Evolutionary conservation across 2,329 filamentous ascomycete species (phyloP).

Genomic region (Epichloe coenophiala): DNA sequence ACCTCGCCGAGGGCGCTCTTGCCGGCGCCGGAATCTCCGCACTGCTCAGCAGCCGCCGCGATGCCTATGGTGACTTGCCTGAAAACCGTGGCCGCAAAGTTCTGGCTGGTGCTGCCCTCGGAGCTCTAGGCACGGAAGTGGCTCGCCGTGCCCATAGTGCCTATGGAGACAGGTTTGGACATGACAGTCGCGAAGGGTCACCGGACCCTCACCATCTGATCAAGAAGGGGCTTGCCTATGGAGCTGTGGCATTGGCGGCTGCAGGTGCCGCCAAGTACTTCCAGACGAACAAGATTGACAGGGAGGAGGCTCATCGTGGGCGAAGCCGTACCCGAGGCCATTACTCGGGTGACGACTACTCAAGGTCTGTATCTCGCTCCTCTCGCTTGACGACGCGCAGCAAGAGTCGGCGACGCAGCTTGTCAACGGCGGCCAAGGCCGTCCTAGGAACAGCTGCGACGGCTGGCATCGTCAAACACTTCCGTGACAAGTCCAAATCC

Average conservation of each 20-base stretch:
- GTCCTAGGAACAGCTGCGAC: conserved; percentile 44
- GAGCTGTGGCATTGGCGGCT: conserved; percentile 48
- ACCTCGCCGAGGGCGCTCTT: conserved; percentile 50
- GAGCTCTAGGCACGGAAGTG: conserved; percentile 48
- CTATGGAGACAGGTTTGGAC: conserved; percentile 38
- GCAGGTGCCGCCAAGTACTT: conserved; percentile 53
- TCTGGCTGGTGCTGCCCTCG: conserved; percentile 46
- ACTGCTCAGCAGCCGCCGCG: conserved; percentile 41
- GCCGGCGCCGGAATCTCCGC: conserved; percentile 49
- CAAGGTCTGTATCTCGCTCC: conserved; percentile 21
- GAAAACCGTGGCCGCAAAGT: conserved; percentile 45
- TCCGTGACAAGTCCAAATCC: conserved; percentile 37
- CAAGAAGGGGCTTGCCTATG: conserved; percentile 48
- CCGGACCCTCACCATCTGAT: conserved; percentile 33
- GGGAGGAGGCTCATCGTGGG: conserved; percentile 43
- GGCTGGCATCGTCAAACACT: conserved; percentile 44
- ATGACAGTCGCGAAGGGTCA: conserved; percentile 21
- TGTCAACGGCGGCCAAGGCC: conserved; percentile 40
- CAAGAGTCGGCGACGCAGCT: conserved; percentile 31
- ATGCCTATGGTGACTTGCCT: conserved; percentile 33
- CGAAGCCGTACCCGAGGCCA: conserved; percentile 36
- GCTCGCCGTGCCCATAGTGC: conserved; percentile 46
- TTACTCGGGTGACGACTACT: conserved; percentile 28
- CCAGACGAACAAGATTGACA: conserved; percentile 45
- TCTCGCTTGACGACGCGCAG: conserved; percentile 25